Conservation (phyloP, 2,329 filamentous ascomycete species). For the Diaporthe nobilis region DNA sequence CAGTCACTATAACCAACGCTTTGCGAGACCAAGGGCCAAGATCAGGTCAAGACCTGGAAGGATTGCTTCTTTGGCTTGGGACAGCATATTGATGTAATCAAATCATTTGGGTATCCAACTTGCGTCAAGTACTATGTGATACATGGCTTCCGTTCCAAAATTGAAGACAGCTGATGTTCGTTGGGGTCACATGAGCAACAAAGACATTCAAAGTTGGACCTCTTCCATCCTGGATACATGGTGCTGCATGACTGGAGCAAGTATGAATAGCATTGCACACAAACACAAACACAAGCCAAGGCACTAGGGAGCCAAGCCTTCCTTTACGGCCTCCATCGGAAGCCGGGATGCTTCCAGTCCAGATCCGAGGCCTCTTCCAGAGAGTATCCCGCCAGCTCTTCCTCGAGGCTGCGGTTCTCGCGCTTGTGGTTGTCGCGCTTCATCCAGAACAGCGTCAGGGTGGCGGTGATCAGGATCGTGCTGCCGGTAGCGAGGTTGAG, state of each 20-base stretch:
- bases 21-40: neutral
- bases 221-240: neutral
- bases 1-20: neutral
- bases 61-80: neutral
- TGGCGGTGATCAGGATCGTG: constrained; percentile 64
- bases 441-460: constrained; percentile 71
- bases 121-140: neutral
- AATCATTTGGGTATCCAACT: no score
- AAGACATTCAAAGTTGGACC: no score
- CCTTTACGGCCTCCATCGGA: constrained; percentile 64
- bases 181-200: neutral
- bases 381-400: constrained; percentile 67
- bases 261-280: neutral
- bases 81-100: neutral
- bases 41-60: neutral
- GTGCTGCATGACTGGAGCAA: neutral
- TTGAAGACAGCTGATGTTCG: neutral
- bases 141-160: neutral
- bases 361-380: constrained; percentile 69
- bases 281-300: neutral
- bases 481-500: constrained; percentile 73
- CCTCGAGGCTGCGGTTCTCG: constrained; percentile 59
- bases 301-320: neutral
- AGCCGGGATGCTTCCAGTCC: constrained; percentile 77
- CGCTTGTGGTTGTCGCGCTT: constrained; percentile 70